phyloP scores from a whole-genome alignment of 495 filamentous ascomycete species.

The Recurvomyces mirabilis region DNA sequence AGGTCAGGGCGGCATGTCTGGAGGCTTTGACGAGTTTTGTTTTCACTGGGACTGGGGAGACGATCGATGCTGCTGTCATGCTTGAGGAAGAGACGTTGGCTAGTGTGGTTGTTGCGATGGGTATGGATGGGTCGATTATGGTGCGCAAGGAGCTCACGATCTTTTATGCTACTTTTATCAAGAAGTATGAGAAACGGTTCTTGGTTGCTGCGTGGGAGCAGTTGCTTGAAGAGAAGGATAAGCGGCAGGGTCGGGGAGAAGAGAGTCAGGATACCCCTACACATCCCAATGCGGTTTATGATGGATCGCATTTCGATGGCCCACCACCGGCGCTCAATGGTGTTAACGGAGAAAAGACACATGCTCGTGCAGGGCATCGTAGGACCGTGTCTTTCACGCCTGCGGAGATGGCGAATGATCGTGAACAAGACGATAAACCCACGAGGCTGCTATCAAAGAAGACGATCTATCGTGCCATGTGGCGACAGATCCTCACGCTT shows the following conservation, averaged over 20 bases:
- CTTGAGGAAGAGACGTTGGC: constrained; percentile 82
- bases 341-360: not conserved
- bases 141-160: constrained; percentile 87
- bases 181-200: constrained; percentile 85
- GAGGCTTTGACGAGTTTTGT: constrained; percentile 89
- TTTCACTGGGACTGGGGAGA: constrained; percentile 44
- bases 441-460: constrained; percentile 51
- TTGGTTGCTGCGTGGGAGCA: constrained; percentile 87
- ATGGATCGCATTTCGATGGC: not conserved
- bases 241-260: constrained; percentile 19
- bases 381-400: constrained; percentile 6
- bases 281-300: not conserved
- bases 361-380: not conserved
- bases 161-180: constrained; percentile 85
- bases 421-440: not conserved
- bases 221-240: constrained; percentile 71
- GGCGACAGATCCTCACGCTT: constrained; percentile 84
- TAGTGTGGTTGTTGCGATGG: constrained; percentile 72
- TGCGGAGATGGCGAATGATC: too few species aligned
- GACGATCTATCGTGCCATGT: constrained; percentile 80
- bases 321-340: not conserved
- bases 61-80: constrained; percentile 58
- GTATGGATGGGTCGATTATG: constrained; percentile 80
- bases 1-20: constrained; percentile 86
- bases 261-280: not conserved